Percentiles rank a stretch among this genome's conserved stretches.
phyloP scores from a whole-genome alignment of 2,329 filamentous ascomycete species.

The Cordyceps cicadae region DNA sequence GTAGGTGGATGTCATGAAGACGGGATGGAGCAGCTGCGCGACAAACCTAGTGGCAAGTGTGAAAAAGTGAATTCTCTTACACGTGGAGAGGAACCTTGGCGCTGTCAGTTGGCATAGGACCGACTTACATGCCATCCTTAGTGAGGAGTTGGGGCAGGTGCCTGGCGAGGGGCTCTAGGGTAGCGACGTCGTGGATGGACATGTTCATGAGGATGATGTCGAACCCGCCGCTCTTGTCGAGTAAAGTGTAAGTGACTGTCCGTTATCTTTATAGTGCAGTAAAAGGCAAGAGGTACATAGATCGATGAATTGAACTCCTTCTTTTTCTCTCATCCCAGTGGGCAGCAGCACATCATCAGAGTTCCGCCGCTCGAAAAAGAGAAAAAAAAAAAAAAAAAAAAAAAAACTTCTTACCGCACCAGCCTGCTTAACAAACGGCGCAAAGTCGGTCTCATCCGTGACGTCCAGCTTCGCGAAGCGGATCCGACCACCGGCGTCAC shows the following conservation, averaged over 20 bases:
- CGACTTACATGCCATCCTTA: slow-evolving; percentile 31
- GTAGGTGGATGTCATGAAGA: slow-evolving; percentile 38
- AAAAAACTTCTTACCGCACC: slow-evolving; percentile 5
- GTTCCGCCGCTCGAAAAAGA: too few species aligned
- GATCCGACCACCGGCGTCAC: slow-evolving; percentile 18
- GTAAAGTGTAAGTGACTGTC: too few species aligned
- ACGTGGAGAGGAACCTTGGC: not conserved
- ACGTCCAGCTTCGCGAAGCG: slow-evolving; percentile 30
- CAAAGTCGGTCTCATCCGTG: slow-evolving; percentile 26
- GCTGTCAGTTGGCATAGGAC: too few species aligned
- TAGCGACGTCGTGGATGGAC: slow-evolving; percentile 40
- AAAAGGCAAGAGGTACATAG: too few species aligned
- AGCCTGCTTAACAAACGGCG: slow-evolving; percentile 18
- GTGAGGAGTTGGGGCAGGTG: slow-evolving; percentile 33
- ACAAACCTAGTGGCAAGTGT: slow-evolving; percentile 28
- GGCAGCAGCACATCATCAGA: too few species aligned
- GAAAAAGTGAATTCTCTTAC: not conserved
- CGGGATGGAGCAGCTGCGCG: slow-evolving; percentile 39
- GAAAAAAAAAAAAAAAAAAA: not conserved
- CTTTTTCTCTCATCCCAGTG: too few species aligned
- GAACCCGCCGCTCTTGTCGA: slow-evolving; percentile 24
- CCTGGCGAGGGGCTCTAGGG: slow-evolving; percentile 32
- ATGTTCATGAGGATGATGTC: slow-evolving; percentile 40
- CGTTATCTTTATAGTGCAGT: too few species aligned
- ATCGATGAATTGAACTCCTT: too few species aligned